Evolutionary conservation across 2,329 filamentous ascomycete genomes (phyloP).

Genomic region (Nigrospora oryzae): DNA sequence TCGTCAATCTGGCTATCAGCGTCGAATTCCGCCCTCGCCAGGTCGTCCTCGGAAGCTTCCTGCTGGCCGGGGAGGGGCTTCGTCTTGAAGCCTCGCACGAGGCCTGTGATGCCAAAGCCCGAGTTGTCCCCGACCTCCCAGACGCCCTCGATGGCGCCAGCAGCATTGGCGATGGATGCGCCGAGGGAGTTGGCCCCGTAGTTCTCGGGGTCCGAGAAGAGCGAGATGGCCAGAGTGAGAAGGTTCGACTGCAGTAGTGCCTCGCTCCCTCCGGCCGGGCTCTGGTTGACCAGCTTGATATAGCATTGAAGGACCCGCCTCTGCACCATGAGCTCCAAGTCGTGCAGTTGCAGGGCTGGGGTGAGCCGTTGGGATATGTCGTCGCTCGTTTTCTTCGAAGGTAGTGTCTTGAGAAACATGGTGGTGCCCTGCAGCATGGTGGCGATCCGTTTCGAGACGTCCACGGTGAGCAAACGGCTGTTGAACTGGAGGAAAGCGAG

Average conservation of each 20-base stretch:
- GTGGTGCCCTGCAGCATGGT: slow-evolving; percentile 94
- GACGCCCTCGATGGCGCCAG: slow-evolving; percentile 82
- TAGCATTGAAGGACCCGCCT: slow-evolving; percentile 92
- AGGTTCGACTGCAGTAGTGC: slow-evolving; percentile 85
- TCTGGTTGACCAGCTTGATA: slow-evolving; percentile 80
- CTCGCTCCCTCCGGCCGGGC: slow-evolving; percentile 76
- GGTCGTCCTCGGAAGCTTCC: slow-evolving; percentile 23
- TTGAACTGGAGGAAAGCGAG: slow-evolving; percentile 92
- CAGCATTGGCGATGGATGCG: slow-evolving; percentile 82
- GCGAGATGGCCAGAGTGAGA: slow-evolving; percentile 77
- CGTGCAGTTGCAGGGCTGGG: slow-evolving; percentile 78
- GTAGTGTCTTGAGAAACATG: slow-evolving; percentile 77
- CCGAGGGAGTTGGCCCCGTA: slow-evolving; percentile 80
- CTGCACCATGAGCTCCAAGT: slow-evolving; percentile 88
- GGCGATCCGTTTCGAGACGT: slow-evolving; percentile 87
- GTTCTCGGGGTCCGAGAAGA: slow-evolving; percentile 88
- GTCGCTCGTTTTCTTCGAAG: slow-evolving; percentile 74
- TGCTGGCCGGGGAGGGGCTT: slow-evolving; percentile 63
- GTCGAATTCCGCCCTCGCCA: slow-evolving; percentile 19
- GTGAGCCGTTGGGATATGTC: slow-evolving; percentile 78
- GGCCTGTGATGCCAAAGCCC: slow-evolving; percentile 84
- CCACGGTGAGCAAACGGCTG: slow-evolving; percentile 79
- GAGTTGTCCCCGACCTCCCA: slow-evolving; percentile 95
- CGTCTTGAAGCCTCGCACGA: slow-evolving; percentile 70
- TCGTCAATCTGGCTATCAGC: slow-evolving; percentile 58